These are phyloP conservation scores for Carpinus viminea DNA, from an alignment of 306 rosid genomes.

Conservation along the genomic window DNA sequence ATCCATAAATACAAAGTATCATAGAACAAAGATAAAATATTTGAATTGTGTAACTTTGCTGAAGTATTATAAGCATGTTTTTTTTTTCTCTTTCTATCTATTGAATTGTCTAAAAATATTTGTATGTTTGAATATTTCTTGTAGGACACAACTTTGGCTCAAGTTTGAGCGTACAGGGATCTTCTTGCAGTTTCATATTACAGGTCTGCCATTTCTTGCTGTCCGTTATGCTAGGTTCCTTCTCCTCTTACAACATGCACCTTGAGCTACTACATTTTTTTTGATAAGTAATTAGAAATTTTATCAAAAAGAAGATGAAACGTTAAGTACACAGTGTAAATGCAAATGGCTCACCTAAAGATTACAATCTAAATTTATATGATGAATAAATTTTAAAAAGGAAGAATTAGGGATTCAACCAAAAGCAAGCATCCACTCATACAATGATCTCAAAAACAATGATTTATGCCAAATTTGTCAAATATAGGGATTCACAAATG, in stretches of 20 bases:
- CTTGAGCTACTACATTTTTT: not conserved
- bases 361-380: not conserved
- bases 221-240: conserved; percentile 8
- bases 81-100: not conserved
- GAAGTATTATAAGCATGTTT: not conserved
- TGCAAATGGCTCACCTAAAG: not conserved
- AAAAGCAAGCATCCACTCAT: not conserved
- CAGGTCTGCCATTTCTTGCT: conserved; percentile 48
- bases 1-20: too few species aligned
- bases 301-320: not conserved
- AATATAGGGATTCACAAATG: too few species aligned
- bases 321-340: not conserved
- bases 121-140: conserved; percentile 8
- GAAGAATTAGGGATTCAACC: not conserved
- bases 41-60: too few species aligned
- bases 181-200: conserved; percentile 52
- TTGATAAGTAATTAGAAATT: not conserved
- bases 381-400: not conserved
- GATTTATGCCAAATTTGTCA: too few species aligned
- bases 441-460: not conserved
- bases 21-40: too few species aligned
- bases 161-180: conserved; percentile 37
- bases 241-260: not conserved
- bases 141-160: conserved; percentile 43
- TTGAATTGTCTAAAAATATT: not conserved